Evolutionary conservation across 192 early-diverging fungal genomes (phyloP), one percentile per base, ranked within the genome.

Genomic region (Geranomyces michiganensis): DNA sequence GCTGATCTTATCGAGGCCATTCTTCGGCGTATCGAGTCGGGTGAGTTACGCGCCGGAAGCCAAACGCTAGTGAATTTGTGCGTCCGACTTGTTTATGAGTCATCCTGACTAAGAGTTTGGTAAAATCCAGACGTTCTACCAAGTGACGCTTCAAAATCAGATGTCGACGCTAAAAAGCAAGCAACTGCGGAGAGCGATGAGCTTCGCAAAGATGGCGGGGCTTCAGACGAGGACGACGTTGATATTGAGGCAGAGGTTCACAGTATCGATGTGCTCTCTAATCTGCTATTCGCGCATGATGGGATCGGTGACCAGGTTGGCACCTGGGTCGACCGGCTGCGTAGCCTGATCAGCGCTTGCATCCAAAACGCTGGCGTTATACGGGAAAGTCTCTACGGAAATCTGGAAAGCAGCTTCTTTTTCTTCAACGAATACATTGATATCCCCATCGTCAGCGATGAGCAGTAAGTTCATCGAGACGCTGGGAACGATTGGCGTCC

Each of bases 351-450:
- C 29, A 62, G 60, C 4, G 29, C 58, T 30, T 83, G 80, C 67
- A 71, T 73, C 33, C 31, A 53, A 8, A 78, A 48, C 9, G 77
- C 86, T 26, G 60, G 49, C 12, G 65, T 61, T 43, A 63, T 86
- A 19, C 72, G 86, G 12, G 83, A 84, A 48, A 48, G 67, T 12
- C 61, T 87, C 45, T 85, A 82, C 29, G 27, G 14, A 51, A 74
- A 84, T 45, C 46, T 87, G 44, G 86, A 87, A 62, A 79, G 64
- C 64, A 76, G 79, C 21, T 87, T 87, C 62, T 87, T 76, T 60
- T 87, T 87, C 58, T 83, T 82, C 68, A 87, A 80, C 46, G 79
- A 83, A 58, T 86, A 78, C 68, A 68, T 79, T 46, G 86, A 87
- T 74, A 76, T 86, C 15, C 84, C 86, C 4, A 87, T 87, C 73